Conservation (phyloP, 495 filamentous ascomycete genomes). For the Hyaloscypha finlandica region DNA sequence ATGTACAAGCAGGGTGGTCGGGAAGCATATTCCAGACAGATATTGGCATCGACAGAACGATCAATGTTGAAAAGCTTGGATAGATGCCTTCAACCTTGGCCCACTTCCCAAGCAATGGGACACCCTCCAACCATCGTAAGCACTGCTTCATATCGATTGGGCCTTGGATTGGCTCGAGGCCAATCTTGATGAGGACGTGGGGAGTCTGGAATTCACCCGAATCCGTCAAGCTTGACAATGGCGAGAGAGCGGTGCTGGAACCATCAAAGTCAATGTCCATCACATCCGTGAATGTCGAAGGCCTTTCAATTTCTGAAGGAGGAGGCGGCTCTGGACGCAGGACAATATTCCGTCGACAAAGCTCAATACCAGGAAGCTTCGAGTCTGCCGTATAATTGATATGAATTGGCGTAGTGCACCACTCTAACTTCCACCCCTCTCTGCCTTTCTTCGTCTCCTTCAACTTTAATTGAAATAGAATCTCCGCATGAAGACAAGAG, state of each 20-base stretch:
- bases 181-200: conserved; percentile 55
- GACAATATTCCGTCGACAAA: neutral
- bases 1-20: neutral
- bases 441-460: conserved; percentile 49
- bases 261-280: neutral
- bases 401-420: conserved; percentile 11
- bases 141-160: conserved; percentile 46
- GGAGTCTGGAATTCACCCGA: conserved; percentile 40
- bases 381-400: neutral
- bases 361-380: conserved; percentile 8
- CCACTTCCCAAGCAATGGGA: conserved; percentile 50
- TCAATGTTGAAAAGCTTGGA: conserved; percentile 51
- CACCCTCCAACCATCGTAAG: conserved; percentile 48
- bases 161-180: conserved; percentile 50
- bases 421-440: conserved; percentile 25
- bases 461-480: conserved; percentile 51
- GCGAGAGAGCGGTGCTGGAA: too few relatives aligned
- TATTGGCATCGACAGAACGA: conserved; percentile 44
- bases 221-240: neutral
- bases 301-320: neutral
- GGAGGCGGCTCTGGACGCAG: neutral
- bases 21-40: neutral
- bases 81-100: conserved; percentile 55
- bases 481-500: conserved; percentile 53
- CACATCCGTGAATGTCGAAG: neutral